Evolutionary conservation across 23 red algal genomes (phyloP).

Genomic region (Cyanidiococcus yangmingshanensis): DNA sequence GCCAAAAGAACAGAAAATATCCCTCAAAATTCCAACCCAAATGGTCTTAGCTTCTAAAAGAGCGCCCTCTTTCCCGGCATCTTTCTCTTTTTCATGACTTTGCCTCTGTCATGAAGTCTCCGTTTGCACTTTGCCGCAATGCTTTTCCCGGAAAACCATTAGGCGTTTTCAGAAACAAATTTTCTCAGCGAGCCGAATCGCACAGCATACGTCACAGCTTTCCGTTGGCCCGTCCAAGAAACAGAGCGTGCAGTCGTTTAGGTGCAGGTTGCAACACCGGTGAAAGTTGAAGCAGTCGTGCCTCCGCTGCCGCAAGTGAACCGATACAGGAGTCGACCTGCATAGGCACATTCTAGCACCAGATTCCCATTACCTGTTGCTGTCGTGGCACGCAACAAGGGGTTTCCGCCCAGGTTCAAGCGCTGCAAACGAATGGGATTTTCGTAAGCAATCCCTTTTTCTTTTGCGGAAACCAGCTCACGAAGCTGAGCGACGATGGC

Average conservation of each 20-base stretch:
- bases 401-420: not conserved
- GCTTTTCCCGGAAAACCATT: no score
- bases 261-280: slow-evolving; percentile 11
- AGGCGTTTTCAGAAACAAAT: no score
- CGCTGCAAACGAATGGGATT: not conserved
- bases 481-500: not conserved
- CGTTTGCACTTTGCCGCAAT: no score
- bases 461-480: not conserved
- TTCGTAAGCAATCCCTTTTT: not conserved
- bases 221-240: no score
- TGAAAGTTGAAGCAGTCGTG: slow-evolving; percentile 6
- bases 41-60: no score
- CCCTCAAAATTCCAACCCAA: no score
- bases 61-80: no score
- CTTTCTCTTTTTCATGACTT: no score
- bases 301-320: not conserved
- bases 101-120: no score
- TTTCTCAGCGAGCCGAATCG: no score
- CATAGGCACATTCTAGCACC: not conserved
- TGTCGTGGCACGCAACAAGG: not conserved
- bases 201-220: no score
- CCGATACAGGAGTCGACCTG: slow-evolving; percentile 5
- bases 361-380: not conserved
- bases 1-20: no score
- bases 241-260: not conserved